Evolutionary conservation across 495 filamentous ascomycete species (phyloP), one percentile per base, ranked within the genome.

Genomic region (Penicillium coffeae): DNA sequence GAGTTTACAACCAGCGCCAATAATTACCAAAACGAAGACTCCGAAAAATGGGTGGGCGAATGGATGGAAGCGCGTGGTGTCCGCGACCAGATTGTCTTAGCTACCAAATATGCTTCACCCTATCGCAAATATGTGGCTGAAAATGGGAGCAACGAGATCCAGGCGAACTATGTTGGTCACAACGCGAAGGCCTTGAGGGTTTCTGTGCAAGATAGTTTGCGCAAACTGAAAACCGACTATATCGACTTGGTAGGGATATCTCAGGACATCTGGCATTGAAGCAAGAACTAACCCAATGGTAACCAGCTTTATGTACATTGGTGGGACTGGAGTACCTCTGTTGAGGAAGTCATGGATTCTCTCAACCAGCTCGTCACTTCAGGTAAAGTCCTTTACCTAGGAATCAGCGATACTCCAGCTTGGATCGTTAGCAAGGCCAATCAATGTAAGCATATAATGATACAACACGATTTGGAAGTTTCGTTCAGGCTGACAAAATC

Each of bases 31-130:
- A 50, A 65, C 58, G 72, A 73, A 41, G 62, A 80, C 42, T 74
- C 65, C 13, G 80, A 84, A 57, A 49, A 48, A 14, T 81, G 78
- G 78, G 50, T 83, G 16, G 80, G 80, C 16, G 80, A 84, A 50
- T 84, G 80, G 80, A 76, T 82, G 72, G 48, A 69, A 39, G 34
- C 58, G 6, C 73, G 79, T 15, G 58, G 68, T 14, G 78, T 75
- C 52, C 72, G 85, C 0, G 83, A 86, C 59, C 70, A 82, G 48
- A 70, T 89, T 36, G 85, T 92, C 27, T 70, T 92, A 37, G 87
- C 87, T 0, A 91, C 88, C 40, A 93, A 90, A 55, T 83, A 71
- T 62, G 79, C 78, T 1, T 68, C 67, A 2, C 62, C 64, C 27
- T 73, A 65, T 55, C 53, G 55, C 21, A 42, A 30, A 22, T 52